These are phyloP conservation scores for Pleurotus tuber-regium DNA, from an alignment of 768 basidiomycete genomes.

Conservation along the genomic window DNA sequence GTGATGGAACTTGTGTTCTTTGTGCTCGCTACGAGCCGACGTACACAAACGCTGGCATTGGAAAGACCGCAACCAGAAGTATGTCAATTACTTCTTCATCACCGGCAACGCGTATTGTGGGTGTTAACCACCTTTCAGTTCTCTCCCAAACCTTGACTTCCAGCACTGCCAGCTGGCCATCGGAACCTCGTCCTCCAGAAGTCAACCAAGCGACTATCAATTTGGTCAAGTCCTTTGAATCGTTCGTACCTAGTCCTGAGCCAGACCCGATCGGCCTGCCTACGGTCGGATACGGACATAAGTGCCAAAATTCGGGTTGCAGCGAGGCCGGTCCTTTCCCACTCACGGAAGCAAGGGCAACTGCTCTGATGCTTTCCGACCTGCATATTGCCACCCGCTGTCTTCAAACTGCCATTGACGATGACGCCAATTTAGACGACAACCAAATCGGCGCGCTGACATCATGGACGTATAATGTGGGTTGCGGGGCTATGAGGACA, in stretches of 20 bases:
- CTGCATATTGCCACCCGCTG: constrained; percentile 25
- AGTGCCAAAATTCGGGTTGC: constrained; percentile 26
- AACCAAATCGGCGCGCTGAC: constrained; percentile 34
- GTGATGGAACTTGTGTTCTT: constrained; percentile 24
- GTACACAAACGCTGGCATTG: too few species aligned
- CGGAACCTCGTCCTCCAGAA: constrained; percentile 5
- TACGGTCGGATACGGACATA: constrained; percentile 34
- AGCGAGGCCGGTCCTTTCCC: constrained; percentile 32
- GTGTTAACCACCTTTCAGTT: constrained; percentile 5
- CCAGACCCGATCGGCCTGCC: constrained; percentile 34
- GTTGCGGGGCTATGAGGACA: constrained; percentile 21
- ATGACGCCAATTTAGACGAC: constrained; percentile 23
- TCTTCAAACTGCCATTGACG: constrained; percentile 23
- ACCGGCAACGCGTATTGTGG: too few species aligned
- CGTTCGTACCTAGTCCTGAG: constrained; percentile 29
- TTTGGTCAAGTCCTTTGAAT: constrained; percentile 29
- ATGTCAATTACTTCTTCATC: too few species aligned
- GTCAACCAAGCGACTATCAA: constrained; percentile 28
- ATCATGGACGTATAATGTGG: constrained; percentile 28
- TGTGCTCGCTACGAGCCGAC: constrained; percentile 19
- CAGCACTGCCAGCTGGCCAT: constrained; percentile 20
- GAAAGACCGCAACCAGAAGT: too few species aligned
- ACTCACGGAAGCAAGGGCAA: constrained; percentile 25
- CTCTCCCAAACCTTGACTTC: constrained; percentile 25
- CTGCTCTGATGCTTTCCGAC: constrained; percentile 25